Conservation (phyloP, 768 basidiomycete species). For the Trametes cubensis region DNA sequence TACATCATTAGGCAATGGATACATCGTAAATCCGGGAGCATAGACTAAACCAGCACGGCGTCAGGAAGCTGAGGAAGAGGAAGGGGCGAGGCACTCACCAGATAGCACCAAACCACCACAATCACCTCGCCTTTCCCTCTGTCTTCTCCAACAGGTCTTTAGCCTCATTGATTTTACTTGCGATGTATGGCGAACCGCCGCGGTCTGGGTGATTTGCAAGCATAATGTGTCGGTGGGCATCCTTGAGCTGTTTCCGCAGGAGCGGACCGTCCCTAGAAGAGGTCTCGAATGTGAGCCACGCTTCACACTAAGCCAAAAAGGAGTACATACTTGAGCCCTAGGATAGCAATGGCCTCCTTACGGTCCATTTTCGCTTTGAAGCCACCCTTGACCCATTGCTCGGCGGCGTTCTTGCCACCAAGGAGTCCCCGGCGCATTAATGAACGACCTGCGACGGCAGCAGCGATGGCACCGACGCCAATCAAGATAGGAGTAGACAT, state of each 20-base stretch:
- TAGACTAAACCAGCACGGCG: not conserved
- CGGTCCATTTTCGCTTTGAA: slow-evolving; percentile 97
- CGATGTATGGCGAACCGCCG: slow-evolving; percentile 97
- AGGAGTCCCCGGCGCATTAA: slow-evolving; percentile 65
- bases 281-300: not conserved
- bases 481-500: slow-evolving; percentile 84
- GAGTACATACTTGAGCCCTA: slow-evolving; percentile 86
- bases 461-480: slow-evolving; percentile 76
- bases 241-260: slow-evolving; percentile 81
- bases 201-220: slow-evolving; percentile 98
- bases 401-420: slow-evolving; percentile 61
- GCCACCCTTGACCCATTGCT: slow-evolving; percentile 91
- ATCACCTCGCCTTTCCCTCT: slow-evolving; percentile 49
- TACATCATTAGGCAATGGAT: slow-evolving; percentile 26
- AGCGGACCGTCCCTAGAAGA: slow-evolving; percentile 72
- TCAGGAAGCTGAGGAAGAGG: not conserved
- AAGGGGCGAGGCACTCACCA: slow-evolving; percentile 4
- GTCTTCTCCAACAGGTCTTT: slow-evolving; percentile 88
- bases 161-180: slow-evolving; percentile 98
- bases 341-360: slow-evolving; percentile 87
- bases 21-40: slow-evolving; percentile 23
- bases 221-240: slow-evolving; percentile 97
- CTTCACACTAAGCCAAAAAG: not conserved
- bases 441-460: slow-evolving; percentile 74
- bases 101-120: slow-evolving; percentile 4